Conservation (phyloP, 2,329 filamentous ascomycete species). For the Intubia oerlemansii region DNA sequence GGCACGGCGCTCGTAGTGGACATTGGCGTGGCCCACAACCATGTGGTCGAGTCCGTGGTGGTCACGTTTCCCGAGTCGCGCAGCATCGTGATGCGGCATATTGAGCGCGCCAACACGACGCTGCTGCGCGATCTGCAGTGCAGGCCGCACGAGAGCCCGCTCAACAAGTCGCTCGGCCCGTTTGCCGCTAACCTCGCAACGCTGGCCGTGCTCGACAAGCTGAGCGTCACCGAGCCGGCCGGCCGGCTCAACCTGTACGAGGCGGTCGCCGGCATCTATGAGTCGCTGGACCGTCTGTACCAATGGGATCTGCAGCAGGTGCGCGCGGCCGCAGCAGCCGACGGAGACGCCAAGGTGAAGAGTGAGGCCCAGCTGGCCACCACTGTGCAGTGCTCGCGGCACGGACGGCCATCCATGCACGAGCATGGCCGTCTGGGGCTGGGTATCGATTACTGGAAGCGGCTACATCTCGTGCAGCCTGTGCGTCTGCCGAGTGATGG, state of each 20-base stretch:
- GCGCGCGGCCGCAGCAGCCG: conserved; percentile 23
- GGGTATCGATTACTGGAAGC: conserved; percentile 59
- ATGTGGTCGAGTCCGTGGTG: conserved; percentile 38
- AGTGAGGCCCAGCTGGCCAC: conserved; percentile 24
- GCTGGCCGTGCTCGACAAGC: conserved; percentile 46
- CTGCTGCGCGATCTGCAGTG: conserved; percentile 43
- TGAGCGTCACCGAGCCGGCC: conserved; percentile 44
- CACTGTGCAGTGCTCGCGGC: conserved; percentile 45
- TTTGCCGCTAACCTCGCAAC: conserved; percentile 54
- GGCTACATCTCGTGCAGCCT: conserved; percentile 26
- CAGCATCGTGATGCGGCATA: conserved; percentile 35
- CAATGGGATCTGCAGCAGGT: conserved; percentile 44
- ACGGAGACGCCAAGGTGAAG: conserved; percentile 21
- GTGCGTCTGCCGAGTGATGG: conserved; percentile 8
- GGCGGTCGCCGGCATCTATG: conserved; percentile 52
- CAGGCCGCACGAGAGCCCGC: conserved; percentile 33
- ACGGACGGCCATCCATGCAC: conserved; percentile 54
- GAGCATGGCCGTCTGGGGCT: conserved; percentile 44
- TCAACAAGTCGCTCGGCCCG: conserved; percentile 47
- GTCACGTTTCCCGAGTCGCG: conserved; percentile 40
- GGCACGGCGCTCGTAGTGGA: conserved; percentile 39
- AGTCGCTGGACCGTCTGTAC: conserved; percentile 47
- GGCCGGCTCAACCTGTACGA: conserved; percentile 57
- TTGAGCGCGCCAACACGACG: conserved; percentile 40
- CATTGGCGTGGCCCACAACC: conserved; percentile 37